Base-by-base conservation (phyloP, 2,329 filamentous ascomycete genomes). In the Colletotrichum sp. region DNA sequence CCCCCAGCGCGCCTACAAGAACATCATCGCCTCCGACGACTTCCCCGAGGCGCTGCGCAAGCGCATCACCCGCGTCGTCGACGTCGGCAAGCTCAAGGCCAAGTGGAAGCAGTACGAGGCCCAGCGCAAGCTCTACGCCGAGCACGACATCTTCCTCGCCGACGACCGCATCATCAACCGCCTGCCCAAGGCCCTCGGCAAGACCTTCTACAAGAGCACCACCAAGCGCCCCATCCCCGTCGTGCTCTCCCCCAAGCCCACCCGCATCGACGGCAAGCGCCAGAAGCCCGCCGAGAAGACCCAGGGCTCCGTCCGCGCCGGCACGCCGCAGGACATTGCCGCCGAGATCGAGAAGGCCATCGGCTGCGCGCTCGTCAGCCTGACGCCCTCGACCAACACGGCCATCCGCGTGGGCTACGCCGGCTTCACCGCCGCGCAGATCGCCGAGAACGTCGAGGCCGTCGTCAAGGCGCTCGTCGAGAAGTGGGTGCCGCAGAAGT, bases 71-170 rank as follows among this genome's bases (percentile, higher is more conserved):
- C 91, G 93, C 78, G 91, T 99, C 61, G 93, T 99, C 81, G 95
- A 96, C 80, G 87, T 96, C 79, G 90, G 90, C 80, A 98, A 99
- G 85, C 89, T 99, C 77, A 87, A 87, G 82, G 90, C 93, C 80
- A 96, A 97, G 87, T 98, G 94, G 90, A 93, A 94, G 88, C 92
- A 94, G 77, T 99, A 95, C 86, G 97, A 99, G 87, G 92, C 92
- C 69, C 93, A 95, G 85, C 91, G 97, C 78, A 95, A 97, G 84
- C 91, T 99, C 43, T 91, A 94, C 77, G 88, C 92, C 60, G 95
- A 98, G 84, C 95, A 98, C 85, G 97, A 99, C 83, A 88, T 99
- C 72, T 99, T 99, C 87, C 90, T 99, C 73, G 96, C 94, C 68
- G 97, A 99, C 84, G 95, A 98, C 82, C 91, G 97, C 65, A 94